These are phyloP conservation scores for Beta macrorhiza DNA, from an alignment of 179 eudicot species.

Conservation along the genomic window DNA sequence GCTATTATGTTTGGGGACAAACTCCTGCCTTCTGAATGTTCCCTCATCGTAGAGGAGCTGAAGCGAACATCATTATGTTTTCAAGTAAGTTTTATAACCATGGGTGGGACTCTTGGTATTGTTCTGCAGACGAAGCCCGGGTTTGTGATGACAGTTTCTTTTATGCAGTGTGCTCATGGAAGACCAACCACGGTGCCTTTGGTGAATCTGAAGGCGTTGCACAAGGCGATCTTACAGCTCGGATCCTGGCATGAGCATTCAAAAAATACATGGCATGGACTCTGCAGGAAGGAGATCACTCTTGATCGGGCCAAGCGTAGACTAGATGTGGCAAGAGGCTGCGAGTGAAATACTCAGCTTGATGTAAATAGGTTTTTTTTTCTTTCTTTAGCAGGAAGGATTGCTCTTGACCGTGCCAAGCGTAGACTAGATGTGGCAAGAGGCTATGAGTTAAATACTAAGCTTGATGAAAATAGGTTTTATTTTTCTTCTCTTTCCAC, in stretches of 20 bases:
- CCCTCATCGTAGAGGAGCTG: conserved; percentile 92
- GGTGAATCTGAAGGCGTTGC: conserved; percentile 67
- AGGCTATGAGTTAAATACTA: conserved; percentile 19
- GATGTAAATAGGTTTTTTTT: not conserved
- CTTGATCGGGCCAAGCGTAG: conserved; percentile 52
- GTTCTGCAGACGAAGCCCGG: not conserved
- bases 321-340: conserved; percentile 29
- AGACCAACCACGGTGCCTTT: conserved; percentile 94
- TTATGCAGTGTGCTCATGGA: conserved; percentile 95
- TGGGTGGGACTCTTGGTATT: not conserved
- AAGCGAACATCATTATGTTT: conserved; percentile 84
- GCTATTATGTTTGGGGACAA: conserved; percentile 98
- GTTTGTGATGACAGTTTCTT: not conserved
- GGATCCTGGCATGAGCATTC: conserved; percentile 33
- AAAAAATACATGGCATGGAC: conserved; percentile 67
- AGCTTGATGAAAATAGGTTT: not conserved
- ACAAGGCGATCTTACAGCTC: conserved; percentile 56
- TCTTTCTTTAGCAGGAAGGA: conserved; percentile 30
- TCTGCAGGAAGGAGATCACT: conserved; percentile 45
- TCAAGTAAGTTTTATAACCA: conserved; percentile 52
- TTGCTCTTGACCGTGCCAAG: conserved; percentile 54
- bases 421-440: conserved; percentile 32
- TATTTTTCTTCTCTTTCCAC: not conserved
- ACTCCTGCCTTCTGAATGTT: conserved; percentile 90
- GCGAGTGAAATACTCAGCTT: conserved; percentile 12